Conservation (phyloP, 2,329 filamentous ascomycete species). For the Stachybotrys chartarum region DNA sequence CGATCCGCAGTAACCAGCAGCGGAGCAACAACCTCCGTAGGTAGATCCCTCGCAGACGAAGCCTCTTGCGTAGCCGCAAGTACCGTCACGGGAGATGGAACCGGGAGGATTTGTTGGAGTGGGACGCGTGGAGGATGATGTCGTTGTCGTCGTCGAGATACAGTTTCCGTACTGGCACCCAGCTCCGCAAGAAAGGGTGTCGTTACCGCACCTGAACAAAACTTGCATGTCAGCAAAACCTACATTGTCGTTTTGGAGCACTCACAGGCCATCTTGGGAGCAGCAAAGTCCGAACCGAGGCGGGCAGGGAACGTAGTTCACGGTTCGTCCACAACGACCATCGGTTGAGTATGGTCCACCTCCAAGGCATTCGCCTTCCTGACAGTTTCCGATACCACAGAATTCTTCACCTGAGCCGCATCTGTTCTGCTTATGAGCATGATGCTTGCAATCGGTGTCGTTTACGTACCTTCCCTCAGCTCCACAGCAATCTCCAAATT, state of each 20-base stretch:
- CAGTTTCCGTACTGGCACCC: neutral
- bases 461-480: neutral
- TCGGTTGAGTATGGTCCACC: neutral
- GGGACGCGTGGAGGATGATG: neutral
- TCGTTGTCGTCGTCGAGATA: neutral
- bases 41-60: neutral
- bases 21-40: neutral
- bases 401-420: neutral
- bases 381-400: neutral
- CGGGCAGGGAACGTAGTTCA: neutral
- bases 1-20: neutral
- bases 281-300: neutral
- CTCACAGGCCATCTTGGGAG: neutral
- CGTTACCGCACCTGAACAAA: neutral
- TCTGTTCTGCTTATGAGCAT: neutral
- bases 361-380: neutral
- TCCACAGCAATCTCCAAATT: neutral
- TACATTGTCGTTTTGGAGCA: neutral
- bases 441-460: neutral
- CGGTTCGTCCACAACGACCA: neutral
- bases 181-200: neutral
- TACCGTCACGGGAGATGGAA: neutral
- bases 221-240: neutral
- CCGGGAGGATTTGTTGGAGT: neutral
- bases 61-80: neutral